Conservation (phyloP, 345 rosid genomes). For the Carallia pectinifolia region DNA sequence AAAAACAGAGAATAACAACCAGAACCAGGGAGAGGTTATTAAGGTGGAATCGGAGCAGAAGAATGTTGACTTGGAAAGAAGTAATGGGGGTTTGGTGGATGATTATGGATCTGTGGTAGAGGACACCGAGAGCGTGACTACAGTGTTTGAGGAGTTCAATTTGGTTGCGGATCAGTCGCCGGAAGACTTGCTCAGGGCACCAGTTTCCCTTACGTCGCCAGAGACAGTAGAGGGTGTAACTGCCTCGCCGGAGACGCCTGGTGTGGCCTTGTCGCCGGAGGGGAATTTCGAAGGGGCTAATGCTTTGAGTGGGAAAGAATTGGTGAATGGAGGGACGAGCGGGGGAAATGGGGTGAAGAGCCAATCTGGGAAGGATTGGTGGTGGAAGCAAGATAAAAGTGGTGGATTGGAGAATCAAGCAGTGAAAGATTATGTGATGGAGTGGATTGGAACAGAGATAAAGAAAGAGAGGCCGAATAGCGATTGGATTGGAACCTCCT, state of each 20-base stretch:
- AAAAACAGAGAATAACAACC: constrained; percentile 46
- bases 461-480: constrained; percentile 73
- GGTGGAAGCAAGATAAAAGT: constrained; percentile 60
- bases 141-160: constrained; percentile 62
- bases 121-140: constrained; percentile 73
- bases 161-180: constrained; percentile 67
- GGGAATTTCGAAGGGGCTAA: constrained; percentile 38
- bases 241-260: constrained; percentile 35
- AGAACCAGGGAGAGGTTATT: constrained; percentile 18
- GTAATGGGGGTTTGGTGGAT: constrained; percentile 36
- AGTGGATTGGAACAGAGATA: constrained; percentile 90
- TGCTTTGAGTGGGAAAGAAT: constrained; percentile 40
- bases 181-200: constrained; percentile 34
- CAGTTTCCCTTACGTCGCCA: constrained; percentile 45
- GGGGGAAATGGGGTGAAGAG: constrained; percentile 21
- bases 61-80: constrained; percentile 37
- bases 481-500: constrained; percentile 58
- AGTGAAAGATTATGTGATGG: constrained; percentile 83
- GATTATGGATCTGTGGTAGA: constrained; percentile 67
- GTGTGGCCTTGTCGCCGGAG: constrained; percentile 31
- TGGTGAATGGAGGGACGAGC: constrained; percentile 16
- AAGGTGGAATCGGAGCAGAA: constrained; percentile 19
- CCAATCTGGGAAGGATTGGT: constrained; percentile 61
- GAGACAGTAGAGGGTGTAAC: constrained; percentile 28
- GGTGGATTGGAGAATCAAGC: constrained; percentile 36